Evolutionary conservation across 139 green algal genomes (phyloP), one percentile per base, ranked within the genome.

Genomic region (Micractinium sp.): DNA sequence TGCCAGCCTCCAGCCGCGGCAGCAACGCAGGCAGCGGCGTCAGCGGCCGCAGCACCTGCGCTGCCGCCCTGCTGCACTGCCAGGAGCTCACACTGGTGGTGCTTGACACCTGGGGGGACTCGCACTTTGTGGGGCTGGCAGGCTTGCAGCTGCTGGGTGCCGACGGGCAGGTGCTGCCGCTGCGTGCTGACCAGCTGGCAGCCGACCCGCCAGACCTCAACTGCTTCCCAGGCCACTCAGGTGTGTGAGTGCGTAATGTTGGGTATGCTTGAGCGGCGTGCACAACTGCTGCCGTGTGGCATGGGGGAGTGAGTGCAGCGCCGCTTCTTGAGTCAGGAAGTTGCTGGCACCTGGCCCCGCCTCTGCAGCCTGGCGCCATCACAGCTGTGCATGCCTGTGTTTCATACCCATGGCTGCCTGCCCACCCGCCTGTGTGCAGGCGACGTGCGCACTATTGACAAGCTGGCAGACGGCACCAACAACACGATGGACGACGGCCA

Each of bases 101-200:
- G 22, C 71, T 93, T 22, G 82, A 83, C 69, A 93, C 90, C 22
- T 93, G 90, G 88, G 92, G 92, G 2, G 92, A 94, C 81, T 36
- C 31, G 22, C 86, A 92, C 73, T 94, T 93, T 89, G 82, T 93
- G 39, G 92, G 92, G 22, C 86, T 94, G 20, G 85, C 85, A 0
- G 88, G 88, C 13, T 38, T 94, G 85, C 81, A 92, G 78, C 38
- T 93, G 77, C 47, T 93, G 29, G 90, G 77, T 0, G 75, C 86
- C 1, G 60, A 56, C n/a, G 88, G 90, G 19, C 25, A 89, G 41
- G 75, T 85, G 63, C 66, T 93, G 41, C 60, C 38, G 16, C 61
- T 92, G 27, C 29, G 14, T 0, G 13, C 77, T 1, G 63, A 25
- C 22, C 41, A 36, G 39, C 47, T 91, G 33, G 35, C 33, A 13